phyloP scores from a whole-genome alignment of 257 asterid genomes.

The Solanum virginianum region DNA sequence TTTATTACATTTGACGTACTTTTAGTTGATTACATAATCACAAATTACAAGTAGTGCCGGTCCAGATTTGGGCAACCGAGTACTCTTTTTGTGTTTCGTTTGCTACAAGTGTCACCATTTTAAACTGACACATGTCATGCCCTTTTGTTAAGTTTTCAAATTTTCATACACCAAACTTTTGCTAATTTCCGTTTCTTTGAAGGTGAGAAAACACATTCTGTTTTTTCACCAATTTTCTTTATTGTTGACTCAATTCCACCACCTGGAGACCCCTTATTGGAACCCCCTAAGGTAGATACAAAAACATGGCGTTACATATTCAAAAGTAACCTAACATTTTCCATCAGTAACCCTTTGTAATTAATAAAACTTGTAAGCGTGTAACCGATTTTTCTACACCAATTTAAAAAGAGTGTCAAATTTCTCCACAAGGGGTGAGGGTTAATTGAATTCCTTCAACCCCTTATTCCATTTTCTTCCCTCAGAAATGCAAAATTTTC shows the following conservation, averaged over 20 bases:
- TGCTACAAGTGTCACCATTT: background rate
- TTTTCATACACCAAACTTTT: background rate
- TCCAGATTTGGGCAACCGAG: background rate
- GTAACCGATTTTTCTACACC: background rate
- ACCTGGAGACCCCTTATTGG: background rate
- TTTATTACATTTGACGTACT: background rate
- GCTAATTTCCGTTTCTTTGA: background rate
- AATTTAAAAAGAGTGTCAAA: background rate
- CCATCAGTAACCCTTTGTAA: background rate
- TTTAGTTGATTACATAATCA: background rate
- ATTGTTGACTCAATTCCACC: constrained; percentile 5
- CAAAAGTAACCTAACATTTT: background rate
- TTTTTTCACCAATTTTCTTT: background rate
- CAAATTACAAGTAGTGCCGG: background rate
- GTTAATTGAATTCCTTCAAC: background rate
- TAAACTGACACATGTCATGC: background rate
- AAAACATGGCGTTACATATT: background rate
- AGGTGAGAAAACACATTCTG: background rate
- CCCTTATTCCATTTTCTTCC: background rate
- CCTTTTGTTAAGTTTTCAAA: background rate
- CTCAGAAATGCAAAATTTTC: constrained; percentile 24
- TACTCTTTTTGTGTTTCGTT: background rate
- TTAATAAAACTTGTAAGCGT: background rate
- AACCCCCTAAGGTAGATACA: no score
- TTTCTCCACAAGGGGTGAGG: background rate